Evolutionary conservation across 2,329 filamentous ascomycete species (phyloP).

Genomic region (Beauveria varroae): DNA sequence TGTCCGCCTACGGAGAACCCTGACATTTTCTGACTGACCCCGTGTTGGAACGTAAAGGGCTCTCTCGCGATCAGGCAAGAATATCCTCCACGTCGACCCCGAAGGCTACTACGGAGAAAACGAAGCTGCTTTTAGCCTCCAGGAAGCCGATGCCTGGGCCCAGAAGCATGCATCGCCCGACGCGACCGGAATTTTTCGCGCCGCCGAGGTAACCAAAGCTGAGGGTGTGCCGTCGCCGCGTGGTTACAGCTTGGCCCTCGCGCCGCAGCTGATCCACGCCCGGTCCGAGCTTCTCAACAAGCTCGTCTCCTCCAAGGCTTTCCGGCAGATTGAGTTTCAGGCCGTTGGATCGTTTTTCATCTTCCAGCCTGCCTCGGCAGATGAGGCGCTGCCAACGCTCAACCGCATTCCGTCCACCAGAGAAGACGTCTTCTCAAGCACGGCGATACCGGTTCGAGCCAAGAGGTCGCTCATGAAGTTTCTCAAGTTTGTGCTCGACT

Average conservation of each 20-base stretch:
- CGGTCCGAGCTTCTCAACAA: conserved; percentile 69
- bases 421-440: conserved; percentile 83
- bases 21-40: conserved; percentile 23
- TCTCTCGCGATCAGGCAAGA: conserved; percentile 85
- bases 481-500: conserved; percentile 75
- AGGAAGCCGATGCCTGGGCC: conserved; percentile 74
- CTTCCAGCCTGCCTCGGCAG: conserved; percentile 35
- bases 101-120: conserved; percentile 83
- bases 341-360: conserved; percentile 92
- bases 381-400: conserved; percentile 32
- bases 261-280: conserved; percentile 80
- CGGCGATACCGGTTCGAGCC: conserved; percentile 65
- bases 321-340: conserved; percentile 85
- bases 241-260: conserved; percentile 74
- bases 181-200: conserved; percentile 20
- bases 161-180: conserved; percentile 26
- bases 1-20: conserved; percentile 14
- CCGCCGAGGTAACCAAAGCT: conserved; percentile 28
- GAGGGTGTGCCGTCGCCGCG: conserved; percentile 54
- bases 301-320: conserved; percentile 83
- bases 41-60: conserved; percentile 52
- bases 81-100: conserved; percentile 79
- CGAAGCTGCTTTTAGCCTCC: conserved; percentile 77
- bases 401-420: conserved; percentile 76
- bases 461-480: conserved; percentile 92